A percentile compares a stretch with the other conserved stretches of the same genome.
Conservation (phyloP, 192 early-diverging fungal species). For the Obelidium mucronatum region DNA sequence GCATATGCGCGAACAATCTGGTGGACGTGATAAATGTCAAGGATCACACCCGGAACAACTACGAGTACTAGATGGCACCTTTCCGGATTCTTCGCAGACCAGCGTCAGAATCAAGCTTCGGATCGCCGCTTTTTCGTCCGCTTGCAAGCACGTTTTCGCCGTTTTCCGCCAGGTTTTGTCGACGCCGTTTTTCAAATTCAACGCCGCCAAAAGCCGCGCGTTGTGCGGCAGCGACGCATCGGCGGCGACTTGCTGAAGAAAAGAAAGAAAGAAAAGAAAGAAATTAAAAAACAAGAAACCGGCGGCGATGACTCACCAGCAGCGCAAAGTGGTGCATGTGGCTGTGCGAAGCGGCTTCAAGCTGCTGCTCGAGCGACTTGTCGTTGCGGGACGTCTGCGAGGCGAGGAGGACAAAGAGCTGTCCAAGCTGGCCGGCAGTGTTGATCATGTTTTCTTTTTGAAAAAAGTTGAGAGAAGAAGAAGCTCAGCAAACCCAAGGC, state of each 20-base stretch:
- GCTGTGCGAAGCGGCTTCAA: background rate
- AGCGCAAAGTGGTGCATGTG: slow-evolving; percentile 16
- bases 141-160: slow-evolving; percentile 66
- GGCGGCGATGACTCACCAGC: background rate
- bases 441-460: background rate
- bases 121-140: slow-evolving; percentile 77
- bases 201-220: slow-evolving; percentile 76
- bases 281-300: background rate
- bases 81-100: slow-evolving; percentile 74
- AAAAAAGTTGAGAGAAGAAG: background rate
- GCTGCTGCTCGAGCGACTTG: slow-evolving; percentile 10
- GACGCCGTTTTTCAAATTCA: slow-evolving; percentile 90
- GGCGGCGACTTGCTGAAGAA: slow-evolving; percentile 72
- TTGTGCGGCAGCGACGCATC: slow-evolving; percentile 69
- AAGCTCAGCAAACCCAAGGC: too few species aligned
- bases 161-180: slow-evolving; percentile 90
- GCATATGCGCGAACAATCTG: slow-evolving; percentile 55
- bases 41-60: background rate
- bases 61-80: slow-evolving; percentile 51
- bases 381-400: background rate
- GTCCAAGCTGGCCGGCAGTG: background rate
- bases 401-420: background rate
- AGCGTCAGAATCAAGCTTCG: slow-evolving; percentile 66
- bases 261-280: too few species aligned
- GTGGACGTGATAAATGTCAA: background rate